phyloP scores from a whole-genome alignment of 106 monocot genomes.

The Dendrobium officinale region DNA sequence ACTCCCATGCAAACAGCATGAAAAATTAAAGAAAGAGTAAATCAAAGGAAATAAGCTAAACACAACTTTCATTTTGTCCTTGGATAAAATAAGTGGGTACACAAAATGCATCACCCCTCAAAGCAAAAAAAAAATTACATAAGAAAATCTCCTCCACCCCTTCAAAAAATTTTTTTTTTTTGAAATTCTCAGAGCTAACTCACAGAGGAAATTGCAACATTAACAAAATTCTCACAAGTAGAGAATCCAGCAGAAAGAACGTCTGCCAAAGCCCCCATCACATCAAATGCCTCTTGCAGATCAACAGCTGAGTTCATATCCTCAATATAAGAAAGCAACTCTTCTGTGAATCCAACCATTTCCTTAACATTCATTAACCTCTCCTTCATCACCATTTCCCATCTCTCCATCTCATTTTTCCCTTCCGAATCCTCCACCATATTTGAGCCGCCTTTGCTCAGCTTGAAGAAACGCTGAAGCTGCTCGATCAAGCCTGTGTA shows the following conservation, averaged over 20 bases:
- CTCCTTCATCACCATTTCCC: slow-evolving; percentile 87
- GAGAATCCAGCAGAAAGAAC: slow-evolving; percentile 54
- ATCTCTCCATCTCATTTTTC: slow-evolving; percentile 36
- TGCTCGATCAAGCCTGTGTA: slow-evolving; percentile 90
- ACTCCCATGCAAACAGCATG: no score
- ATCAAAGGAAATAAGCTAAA: no score
- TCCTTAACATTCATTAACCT: slow-evolving; percentile 82
- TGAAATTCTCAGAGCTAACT: no score
- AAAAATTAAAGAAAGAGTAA: no score
- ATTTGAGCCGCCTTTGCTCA: slow-evolving; percentile 2
- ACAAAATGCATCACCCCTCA: no score
- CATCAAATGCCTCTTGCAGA: slow-evolving; percentile 85
- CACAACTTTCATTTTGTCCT: no score
- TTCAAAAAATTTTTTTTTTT: no score
- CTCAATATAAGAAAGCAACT: slow-evolving; percentile 81
- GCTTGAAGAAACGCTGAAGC: slow-evolving; percentile 84
- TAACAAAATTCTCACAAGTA: slow-evolving; percentile 77
- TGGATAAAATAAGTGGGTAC: no score
- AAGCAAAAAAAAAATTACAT: no score
- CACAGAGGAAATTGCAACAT: slow-evolving; percentile 31
- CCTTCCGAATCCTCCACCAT: neutral
- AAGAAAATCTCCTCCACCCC: no score
- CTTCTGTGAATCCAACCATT: slow-evolving; percentile 78
- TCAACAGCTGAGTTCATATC: slow-evolving; percentile 66
- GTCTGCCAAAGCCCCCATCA: slow-evolving; percentile 61